These are phyloP conservation scores for Entrophospora sp. DNA, from an alignment of 192 early-diverging fungal species.

Conservation along the genomic window DNA sequence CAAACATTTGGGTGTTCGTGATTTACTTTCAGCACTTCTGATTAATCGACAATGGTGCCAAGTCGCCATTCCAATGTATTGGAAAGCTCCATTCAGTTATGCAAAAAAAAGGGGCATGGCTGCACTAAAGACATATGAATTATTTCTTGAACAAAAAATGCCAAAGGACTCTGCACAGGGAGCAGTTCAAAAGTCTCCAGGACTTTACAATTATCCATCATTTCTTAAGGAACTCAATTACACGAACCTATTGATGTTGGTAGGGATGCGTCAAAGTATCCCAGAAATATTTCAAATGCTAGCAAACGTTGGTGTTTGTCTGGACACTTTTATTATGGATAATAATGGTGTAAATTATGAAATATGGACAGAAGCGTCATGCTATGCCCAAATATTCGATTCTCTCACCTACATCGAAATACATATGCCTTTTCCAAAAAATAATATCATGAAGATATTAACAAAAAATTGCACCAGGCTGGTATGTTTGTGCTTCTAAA, in stretches of 20 bases:
- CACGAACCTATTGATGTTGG: neutral
- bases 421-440: conserved; percentile 14
- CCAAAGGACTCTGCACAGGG: neutral
- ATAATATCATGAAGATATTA: conserved; percentile 5
- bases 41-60: conserved; percentile 8
- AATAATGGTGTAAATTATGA: conserved; percentile 5
- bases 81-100: conserved; percentile 18
- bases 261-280: neutral
- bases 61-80: conserved; percentile 9
- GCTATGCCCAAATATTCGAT: conserved; percentile 9
- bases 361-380: conserved; percentile 1
- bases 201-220: conserved; percentile 11
- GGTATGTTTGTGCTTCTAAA: neutral
- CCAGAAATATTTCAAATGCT: conserved; percentile 13
- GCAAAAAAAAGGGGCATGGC: conserved; percentile 5
- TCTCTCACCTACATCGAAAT: neutral
- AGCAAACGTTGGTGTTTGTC: conserved; percentile 6
- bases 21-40: conserved; percentile 17
- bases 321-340: conserved; percentile 13
- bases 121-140: conserved; percentile 10
- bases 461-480: conserved; percentile 13
- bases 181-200: neutral
- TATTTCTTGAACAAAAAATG: conserved; percentile 4
- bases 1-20: conserved; percentile 1
- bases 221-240: conserved; percentile 18